Evolutionary conservation across 768 basidiomycete species (phyloP), one percentile per base, ranked within the genome.

Genomic region (Mycena maculata): DNA sequence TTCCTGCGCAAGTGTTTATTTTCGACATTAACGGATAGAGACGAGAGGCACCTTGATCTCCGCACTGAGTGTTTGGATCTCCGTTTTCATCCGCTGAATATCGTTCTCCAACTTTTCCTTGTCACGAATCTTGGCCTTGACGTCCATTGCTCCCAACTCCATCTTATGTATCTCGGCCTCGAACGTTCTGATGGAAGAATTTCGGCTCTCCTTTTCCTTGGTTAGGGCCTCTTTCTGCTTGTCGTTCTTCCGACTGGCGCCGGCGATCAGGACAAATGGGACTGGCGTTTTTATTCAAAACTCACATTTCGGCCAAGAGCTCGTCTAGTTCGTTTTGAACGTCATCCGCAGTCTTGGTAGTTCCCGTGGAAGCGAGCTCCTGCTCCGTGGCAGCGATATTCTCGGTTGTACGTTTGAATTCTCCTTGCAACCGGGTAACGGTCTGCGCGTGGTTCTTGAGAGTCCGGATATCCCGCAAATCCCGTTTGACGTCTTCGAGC

Each of bases 261-360:
- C 56, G 27, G 42, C 22, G 20, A 38, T 52, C 23, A 49, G 45
- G 22, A 52, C 63, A 33, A 68, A 11, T 10, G 47, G 36, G 13
- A 30, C 31, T 22, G 63, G 28, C 55, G 33, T 25, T n/a, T n/a
- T n/a, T n/a, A n/a, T n/a, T n/a, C n/a, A 28, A 25, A 47, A 78
- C 88, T 74, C 72, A 97, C 96, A 95, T 82, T 66, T 91, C 84
- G 18, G 79, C 80, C 1, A 85, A 82, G 25, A 96, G 75, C 2
- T 80, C 78, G 60, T 92, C 88, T 8, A 98, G 82, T 73, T 98
- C 91, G 27, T 72, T 79, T 76, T 98, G 92, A 18, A 98, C 91
- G 50, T 96, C 95, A 49, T 95, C 93, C 1, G 88, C 86, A 1
- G 96, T 95, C 77, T 89, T 93, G 16, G 87, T 86, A 36, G 91